Evolutionary conservation across 345 rosid genomes (phyloP), one percentile per base, ranked within the genome.

Genomic region (Lepidium sativum): DNA sequence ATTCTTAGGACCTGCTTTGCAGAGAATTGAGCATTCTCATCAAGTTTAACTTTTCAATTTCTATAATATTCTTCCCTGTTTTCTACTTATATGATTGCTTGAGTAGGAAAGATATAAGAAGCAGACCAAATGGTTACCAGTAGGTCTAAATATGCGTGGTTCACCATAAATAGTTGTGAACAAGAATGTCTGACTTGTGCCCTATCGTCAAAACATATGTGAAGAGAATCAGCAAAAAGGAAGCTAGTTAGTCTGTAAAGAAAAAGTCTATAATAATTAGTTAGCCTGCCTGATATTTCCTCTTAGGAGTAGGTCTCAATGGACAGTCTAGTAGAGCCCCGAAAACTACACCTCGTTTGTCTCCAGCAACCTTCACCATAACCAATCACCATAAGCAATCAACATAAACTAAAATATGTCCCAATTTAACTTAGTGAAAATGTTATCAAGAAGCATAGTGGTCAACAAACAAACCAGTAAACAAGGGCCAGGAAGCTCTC

Each of bases 131-230:
- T 10, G 34, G 75, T 69, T 68, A 92, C 97, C 98, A 1, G 98
- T 92, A 41, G 98, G 85, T 67, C 96, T 83, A 81, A 92, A 92
- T 14, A 89, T 68, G 82, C 96, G 86, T 56, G 98, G 98, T 68
- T 79, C 81, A 55, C 95, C 98, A 78, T 92, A 79, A 61, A 83
- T 71, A 57, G 97, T 87, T 63, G 98, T 92, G 79, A 92, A 92
- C 64, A 92, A 83, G 82, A 87, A 92, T 54, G 90, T 78, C 71
- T 87, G 84, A 77, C 81, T 78, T 74, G 94, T 80, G 25, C 97
- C 98, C 96, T 86, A 54, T 60, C 40, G 75, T 43, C 25, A 54
- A 54, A 18, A 40, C 42, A 54, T 39, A 53, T 35, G 42, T 25
- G 8, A 43, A 43, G 20, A 45, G 17, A 40, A 63, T 27, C 37